Base-by-base conservation (phyloP, 306 rosid species). In the Datisca glomerata region DNA sequence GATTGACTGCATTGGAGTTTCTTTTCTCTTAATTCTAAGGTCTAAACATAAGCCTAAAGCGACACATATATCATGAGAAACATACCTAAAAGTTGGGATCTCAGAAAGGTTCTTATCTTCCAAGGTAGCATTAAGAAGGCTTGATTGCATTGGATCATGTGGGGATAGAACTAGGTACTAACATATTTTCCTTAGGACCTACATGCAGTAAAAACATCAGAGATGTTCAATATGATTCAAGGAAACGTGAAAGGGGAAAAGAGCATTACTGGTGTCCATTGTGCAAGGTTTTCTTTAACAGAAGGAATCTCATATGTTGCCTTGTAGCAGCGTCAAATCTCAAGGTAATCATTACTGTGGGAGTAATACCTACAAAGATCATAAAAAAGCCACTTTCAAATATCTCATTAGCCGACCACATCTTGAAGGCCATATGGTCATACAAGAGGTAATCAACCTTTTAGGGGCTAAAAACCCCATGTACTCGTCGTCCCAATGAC, bases 61-160 rank as follows among this genome's bases (percentile, higher is more conserved):
- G n/a, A n/a, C n/a, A n/a, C n/a, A n/a, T n/a, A n/a, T n/a, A n/a
- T 1, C 29, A 20, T 22, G 11, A 43, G 24, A 41, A 29, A 36
- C 42, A 16, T 66, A 74, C 95, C 71, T 74, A 52, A 85, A 85
- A 64, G 59, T 63, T 46, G 81, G 72, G 64, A 80, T 66, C 59
- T 80, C 93, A 17, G 80, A 66, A 21, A 85, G 81, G 71, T 85
- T 80, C 67, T 63, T 80, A 59, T 80, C 95, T 61, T 76, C 95
- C 76, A 80, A 59, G 27, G 80, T 80, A 44, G 96, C 78, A 61
- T 86, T 78, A 19, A 86, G 81, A 59, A 86, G 96, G 69, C 94
- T 86, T 6, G 96, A 86, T 49, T 86, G 96, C 92, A 86, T 79
- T 14, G 96, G 87, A 51, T 76, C 87, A 20, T 81, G 74, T 22